Evolutionary conservation across 2,329 filamentous ascomycete species (phyloP), one percentile per base, ranked within the genome.

Genomic region (Calonectria naviculata): DNA sequence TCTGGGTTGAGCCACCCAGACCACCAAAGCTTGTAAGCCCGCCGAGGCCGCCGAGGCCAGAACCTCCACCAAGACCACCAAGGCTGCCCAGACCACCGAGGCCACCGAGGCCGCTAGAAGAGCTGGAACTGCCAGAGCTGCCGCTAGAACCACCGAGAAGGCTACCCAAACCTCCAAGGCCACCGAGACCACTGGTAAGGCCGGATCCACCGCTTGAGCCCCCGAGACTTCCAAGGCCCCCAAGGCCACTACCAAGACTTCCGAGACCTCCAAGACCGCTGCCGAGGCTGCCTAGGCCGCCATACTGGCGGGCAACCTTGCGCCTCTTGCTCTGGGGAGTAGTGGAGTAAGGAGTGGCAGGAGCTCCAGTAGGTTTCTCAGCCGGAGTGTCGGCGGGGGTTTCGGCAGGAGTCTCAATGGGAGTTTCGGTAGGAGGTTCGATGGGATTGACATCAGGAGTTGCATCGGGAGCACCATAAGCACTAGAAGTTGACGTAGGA

Each of bases 1-100:
- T 78, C 65, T 73, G 75, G 2, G 74, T 76, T 13, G 73, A 74
- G 42, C 75, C 62, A 5, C 67, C 64, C 29, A 75, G 68, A 28
- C 68, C 34, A 56, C 41, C 12, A 26, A 36, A 24, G 38, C 38
- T 41, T 19, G 38, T 10, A 24, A 44, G n/a, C 10, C 41, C 41
- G n/a, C 19, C 8, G 6, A 44, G 41, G 4, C 19, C n/a, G 6
- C 41, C n/a, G n/a, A 44, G 41, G 21, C 41, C 41, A 44, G 41
- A 44, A n/a, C 41, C 36, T 4, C 36, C 36, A 38, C 6, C 17
- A 4, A 38, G 10, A 15, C 36, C 36, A 38, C n/a, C 42, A 7
- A 46, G 21, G 6, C 21, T 21, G 7, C 42, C 21, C 9, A 46
- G 42, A 21, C 21, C 42, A 13, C 42, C 42, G n/a, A 24, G 42